These are phyloP conservation scores for Letharia lupina DNA, from an alignment of 495 filamentous ascomycete genomes.

Conservation along the genomic window DNA sequence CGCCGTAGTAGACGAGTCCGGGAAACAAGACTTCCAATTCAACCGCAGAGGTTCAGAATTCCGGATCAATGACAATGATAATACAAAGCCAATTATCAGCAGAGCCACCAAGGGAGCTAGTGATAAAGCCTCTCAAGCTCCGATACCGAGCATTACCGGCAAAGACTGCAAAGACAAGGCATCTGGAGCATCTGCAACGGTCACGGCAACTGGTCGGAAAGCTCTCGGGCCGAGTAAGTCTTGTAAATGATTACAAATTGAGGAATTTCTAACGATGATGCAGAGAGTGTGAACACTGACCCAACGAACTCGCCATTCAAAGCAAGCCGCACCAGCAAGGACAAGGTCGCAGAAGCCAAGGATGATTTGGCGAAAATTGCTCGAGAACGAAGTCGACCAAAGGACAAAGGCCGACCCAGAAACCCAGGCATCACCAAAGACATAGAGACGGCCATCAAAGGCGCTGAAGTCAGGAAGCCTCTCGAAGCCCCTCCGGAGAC, in stretches of 20 bases:
- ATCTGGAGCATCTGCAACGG: slow-evolving; percentile 21
- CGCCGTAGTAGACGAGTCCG: slow-evolving; percentile 24
- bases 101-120: slow-evolving; percentile 3
- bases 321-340: slow-evolving; percentile 12
- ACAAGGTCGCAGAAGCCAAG: slow-evolving; percentile 23
- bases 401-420: slow-evolving; percentile 13
- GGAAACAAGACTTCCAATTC: slow-evolving; percentile 46
- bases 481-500: slow-evolving; percentile 23
- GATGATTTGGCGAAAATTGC: slow-evolving; percentile 16
- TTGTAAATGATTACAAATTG: not conserved
- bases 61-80: not conserved
- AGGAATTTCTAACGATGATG: slow-evolving; percentile 24
- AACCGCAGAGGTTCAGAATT: slow-evolving; percentile 22
- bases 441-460: not conserved
- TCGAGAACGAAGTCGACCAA: slow-evolving; percentile 14
- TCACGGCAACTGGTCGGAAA: slow-evolving; percentile 33
- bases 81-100: slow-evolving; percentile 4
- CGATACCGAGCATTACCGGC: not conserved
- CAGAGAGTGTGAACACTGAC: slow-evolving; percentile 49
- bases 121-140: slow-evolving; percentile 7
- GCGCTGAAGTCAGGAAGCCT: not conserved
- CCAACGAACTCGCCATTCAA: slow-evolving; percentile 35
- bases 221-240: slow-evolving; percentile 54
- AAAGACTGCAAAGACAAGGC: slow-evolving; percentile 15
- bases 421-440: not conserved